Conservation (phyloP, 768 basidiomycete species). For the Kwoniella bestiolae region DNA sequence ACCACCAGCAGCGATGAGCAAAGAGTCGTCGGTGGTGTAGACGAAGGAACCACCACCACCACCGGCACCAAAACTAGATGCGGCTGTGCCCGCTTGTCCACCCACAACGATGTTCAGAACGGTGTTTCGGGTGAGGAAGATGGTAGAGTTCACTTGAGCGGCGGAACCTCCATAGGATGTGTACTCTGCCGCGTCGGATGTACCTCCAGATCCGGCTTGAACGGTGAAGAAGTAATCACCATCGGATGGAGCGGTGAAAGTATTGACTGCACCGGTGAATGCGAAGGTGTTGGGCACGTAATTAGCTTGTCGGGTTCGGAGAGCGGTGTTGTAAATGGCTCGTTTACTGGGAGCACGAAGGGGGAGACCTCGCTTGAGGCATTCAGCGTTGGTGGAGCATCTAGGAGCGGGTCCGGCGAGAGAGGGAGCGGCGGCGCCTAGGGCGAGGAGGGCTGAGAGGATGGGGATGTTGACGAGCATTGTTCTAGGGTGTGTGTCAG, state of each 20-base stretch:
- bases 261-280: background rate
- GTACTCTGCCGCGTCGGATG: background rate
- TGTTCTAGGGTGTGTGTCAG: background rate
- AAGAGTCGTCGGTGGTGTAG: background rate
- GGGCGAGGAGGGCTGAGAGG: background rate
- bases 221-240: background rate
- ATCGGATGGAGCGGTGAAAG: background rate
- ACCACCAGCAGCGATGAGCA: conserved; percentile 1
- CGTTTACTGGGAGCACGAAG: conserved; percentile 1
- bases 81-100: background rate
- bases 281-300: background rate
- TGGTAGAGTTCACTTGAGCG: background rate
- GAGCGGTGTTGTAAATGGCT: background rate
- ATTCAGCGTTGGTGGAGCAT: conserved; percentile 4
- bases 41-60: conserved; percentile 5
- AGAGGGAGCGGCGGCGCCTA: background rate
- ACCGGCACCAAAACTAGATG: background rate
- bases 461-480: background rate
- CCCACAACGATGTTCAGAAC: conserved; percentile 3
- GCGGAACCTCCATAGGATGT: background rate
- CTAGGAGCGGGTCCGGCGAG: background rate
- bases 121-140: background rate
- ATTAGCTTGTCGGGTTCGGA: background rate
- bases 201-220: background rate
- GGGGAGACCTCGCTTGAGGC: background rate